A percentile compares a stretch with the other conserved stretches of the same genome.
Conservation (phyloP, 805 yeast genomes). For the Saccharomycodes ludwigii region DNA sequence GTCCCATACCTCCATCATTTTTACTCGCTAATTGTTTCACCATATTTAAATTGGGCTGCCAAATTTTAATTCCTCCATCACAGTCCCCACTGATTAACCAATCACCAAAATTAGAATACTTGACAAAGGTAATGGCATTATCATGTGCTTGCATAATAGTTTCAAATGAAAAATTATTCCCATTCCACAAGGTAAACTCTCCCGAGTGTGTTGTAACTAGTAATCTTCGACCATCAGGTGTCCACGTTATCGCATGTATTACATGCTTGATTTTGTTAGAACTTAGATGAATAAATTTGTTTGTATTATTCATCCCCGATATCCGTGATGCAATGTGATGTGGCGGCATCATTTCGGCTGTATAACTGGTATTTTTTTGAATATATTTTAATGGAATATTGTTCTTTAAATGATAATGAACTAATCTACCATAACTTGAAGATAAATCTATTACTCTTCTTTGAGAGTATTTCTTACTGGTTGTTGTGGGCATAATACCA, state of each 20-base stretch:
- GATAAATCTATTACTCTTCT: not conserved
- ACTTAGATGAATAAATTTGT: conserved; percentile 81
- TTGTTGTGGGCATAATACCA: no score
- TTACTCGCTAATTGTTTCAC: conserved; percentile 47
- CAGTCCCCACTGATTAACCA: conserved; percentile 94
- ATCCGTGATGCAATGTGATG: conserved; percentile 11
- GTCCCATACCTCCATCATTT: not conserved
- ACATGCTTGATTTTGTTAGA: conserved; percentile 88
- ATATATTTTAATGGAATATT: not conserved
- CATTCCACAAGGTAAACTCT: conserved; percentile 95
- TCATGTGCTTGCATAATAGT: conserved; percentile 99
- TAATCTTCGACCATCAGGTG: conserved; percentile 89
- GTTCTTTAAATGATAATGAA: conserved; percentile 1
- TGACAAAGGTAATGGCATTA: conserved; percentile 64
- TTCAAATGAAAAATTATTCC: conserved; percentile 88
- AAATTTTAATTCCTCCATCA: conserved; percentile 80
- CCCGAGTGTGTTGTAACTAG: conserved; percentile 88
- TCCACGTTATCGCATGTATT: conserved; percentile 84
- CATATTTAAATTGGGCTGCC: conserved; percentile 93
- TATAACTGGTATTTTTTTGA: conserved; percentile 7
- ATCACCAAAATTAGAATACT: conserved; percentile 81
- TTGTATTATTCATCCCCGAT: conserved; percentile 44
- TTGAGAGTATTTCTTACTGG: no score
- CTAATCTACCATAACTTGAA: not conserved
- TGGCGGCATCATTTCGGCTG: conserved; percentile 21